Base-by-base conservation (phyloP, 495 filamentous ascomycete species). In the Usnea hakonensis region DNA sequence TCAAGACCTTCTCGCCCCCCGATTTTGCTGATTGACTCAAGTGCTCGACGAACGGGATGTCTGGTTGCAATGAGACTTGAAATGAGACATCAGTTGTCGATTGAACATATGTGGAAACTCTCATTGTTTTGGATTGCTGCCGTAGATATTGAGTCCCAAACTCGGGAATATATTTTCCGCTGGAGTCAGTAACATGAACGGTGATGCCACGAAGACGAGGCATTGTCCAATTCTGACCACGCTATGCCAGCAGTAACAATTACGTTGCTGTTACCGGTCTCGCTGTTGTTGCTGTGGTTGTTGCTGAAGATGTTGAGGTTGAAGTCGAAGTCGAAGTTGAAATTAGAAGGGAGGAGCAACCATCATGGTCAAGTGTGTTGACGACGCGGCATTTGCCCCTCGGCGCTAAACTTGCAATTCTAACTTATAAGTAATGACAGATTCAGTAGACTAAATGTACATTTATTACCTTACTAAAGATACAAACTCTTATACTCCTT, bases 51-150 rank as follows among this genome's bases (percentile, higher is more conserved):
- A 44, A 70, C 37, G 68, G 68, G 19, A 70, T 64, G 13, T 23
- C 64, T 32, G 69, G 69, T 59, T 65, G 63, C 8, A 62, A n/a
- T 14, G 60, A 62, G 28, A 62, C 23, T 30, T 37, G 40, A 33
- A 62, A 62, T 3, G 30, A 19, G 17, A 41, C 40, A 21, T 62
- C 60, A 6, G 60, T 56, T 6, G 19, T 60, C n/a, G 71, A 69
- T 48, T 72, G 38, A 28, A 74, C 61, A 43, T 71, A 71, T 23
- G 72, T 64, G 38, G 68, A 71, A n/a, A 67, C 62, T 30, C 41
- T 57, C 14, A 57, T 61, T 5, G 17, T 30, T 7, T 43, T 33
- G n/a, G n/a, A 23, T 5, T 58, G 36, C 7, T 56, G 54, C 7
- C 62, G 57, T 19, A 60, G 48, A 46, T 65, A 46, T 26, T 65